Percentiles rank a stretch among this genome's conserved stretches.
Evolutionary conservation across 805 yeast species (phyloP).

Genomic region (Hanseniaspora valbyensis): DNA sequence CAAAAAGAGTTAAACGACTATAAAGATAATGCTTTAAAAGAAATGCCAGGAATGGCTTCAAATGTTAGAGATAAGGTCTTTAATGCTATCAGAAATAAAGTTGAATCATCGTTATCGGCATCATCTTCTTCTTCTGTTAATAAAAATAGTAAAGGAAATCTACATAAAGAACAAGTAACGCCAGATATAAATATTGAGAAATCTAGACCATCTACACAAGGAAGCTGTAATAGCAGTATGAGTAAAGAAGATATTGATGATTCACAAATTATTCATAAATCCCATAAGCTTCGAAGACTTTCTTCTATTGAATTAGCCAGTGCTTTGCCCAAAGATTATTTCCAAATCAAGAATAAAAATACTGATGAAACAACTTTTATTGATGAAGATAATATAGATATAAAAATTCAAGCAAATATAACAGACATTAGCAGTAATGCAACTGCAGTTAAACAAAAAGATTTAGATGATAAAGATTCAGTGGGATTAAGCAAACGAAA

Average conservation of each 20-base stretch:
- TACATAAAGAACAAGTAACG: too few species aligned
- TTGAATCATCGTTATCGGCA: background rate
- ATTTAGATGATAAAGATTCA: background rate
- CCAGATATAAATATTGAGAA: background rate
- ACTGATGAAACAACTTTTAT: background rate
- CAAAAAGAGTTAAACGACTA: background rate
- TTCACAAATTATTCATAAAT: background rate
- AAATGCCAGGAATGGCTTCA: background rate
- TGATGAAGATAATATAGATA: background rate
- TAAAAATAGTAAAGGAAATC: too few species aligned
- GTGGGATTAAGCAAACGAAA: background rate
- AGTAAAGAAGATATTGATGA: background rate
- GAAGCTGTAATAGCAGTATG: background rate
- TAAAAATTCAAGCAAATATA: background rate
- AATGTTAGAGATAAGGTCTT: background rate
- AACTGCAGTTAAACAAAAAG: background rate
- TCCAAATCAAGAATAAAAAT: conserved; percentile 5
- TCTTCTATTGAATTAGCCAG: conserved; percentile 12
- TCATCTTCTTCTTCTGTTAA: too few species aligned
- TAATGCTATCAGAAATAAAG: background rate
- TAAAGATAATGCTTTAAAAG: background rate
- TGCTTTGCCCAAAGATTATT: conserved; percentile 10
- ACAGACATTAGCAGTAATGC: background rate
- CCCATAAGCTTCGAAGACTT: background rate
- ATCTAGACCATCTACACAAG: background rate